Evolutionary conservation across 495 filamentous ascomycete species (phyloP).

Genomic region (Penicillium lagena): DNA sequence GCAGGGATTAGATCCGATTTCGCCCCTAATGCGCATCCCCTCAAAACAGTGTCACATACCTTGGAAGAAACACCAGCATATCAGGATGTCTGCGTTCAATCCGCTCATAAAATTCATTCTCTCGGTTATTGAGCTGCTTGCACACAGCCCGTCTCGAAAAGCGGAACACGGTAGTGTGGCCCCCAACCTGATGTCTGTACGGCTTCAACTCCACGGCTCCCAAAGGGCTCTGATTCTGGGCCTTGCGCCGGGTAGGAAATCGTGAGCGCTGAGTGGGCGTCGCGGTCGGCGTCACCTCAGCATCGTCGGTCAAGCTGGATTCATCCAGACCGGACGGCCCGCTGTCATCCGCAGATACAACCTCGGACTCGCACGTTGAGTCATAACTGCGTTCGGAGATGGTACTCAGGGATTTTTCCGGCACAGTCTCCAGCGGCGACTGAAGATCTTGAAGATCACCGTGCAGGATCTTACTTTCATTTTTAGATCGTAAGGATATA

Average conservation of each 20-base stretch:
- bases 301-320: conserved; percentile 49
- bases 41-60: conserved; percentile 48
- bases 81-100: conserved; percentile 87
- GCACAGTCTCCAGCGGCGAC: conserved; percentile 23
- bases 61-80: conserved; percentile 83
- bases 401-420: conserved; percentile 27
- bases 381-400: conserved; percentile 35
- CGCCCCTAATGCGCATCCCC: too few relatives aligned
- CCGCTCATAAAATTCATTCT: conserved; percentile 98
- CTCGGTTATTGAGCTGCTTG: conserved; percentile 93
- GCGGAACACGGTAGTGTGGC: conserved; percentile 91
- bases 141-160: conserved; percentile 94
- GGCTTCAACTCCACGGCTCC: conserved; percentile 95
- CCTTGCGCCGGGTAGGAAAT: conserved; percentile 25
- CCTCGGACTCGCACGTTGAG: conserved; percentile 55
- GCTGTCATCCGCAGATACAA: conserved; percentile 50
- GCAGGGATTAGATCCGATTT: too few relatives aligned
- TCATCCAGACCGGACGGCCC: conserved; percentile 42
- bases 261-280: conserved; percentile 40
- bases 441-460: conserved; percentile 46
- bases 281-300: conserved; percentile 55
- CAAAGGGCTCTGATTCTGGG: conserved; percentile 50
- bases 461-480: conserved; percentile 54
- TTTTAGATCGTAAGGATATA: conserved; percentile 56
- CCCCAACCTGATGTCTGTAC: conserved; percentile 94